Conservation (phyloP, 2,329 filamentous ascomycete species). For the Lasiodiplodia sp. region DNA sequence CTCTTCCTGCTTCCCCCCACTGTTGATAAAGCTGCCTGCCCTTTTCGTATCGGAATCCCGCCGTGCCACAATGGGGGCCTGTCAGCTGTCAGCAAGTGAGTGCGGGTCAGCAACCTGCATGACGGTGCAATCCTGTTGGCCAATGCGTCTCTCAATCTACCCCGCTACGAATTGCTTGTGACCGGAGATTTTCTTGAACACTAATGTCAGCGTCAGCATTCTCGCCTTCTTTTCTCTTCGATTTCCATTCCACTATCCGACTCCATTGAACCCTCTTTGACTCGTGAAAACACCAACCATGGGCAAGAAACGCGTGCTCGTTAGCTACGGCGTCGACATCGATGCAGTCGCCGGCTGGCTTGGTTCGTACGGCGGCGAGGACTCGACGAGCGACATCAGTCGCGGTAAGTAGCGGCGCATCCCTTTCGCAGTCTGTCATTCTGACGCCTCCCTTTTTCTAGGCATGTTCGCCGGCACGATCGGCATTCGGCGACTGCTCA, state of each 20-base stretch:
- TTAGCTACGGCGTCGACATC: slow-evolving; percentile 74
- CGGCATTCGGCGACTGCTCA: slow-evolving; percentile 70
- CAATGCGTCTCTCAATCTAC: background rate
- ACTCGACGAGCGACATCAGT: slow-evolving; percentile 75
- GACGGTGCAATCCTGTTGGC: background rate
- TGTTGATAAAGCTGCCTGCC: slow-evolving; percentile 1
- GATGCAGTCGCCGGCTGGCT: slow-evolving; percentile 79
- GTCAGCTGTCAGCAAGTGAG: background rate
- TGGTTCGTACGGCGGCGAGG: slow-evolving; percentile 76
- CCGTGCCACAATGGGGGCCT: background rate
- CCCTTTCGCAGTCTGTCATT: background rate
- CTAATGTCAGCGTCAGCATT: background rate
- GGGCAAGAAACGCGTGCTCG: slow-evolving; percentile 61
- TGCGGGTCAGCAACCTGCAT: background rate
- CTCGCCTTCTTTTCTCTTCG: background rate
- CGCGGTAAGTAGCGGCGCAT: slow-evolving; percentile 58
- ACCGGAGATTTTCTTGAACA: background rate
- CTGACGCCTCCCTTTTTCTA: slow-evolving; percentile 36
- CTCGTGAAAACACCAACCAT: slow-evolving; percentile 36
- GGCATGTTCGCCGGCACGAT: slow-evolving; percentile 73
- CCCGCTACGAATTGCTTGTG: background rate
- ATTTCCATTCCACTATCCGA: background rate
- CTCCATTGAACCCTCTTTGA: background rate
- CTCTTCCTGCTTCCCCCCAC: background rate
- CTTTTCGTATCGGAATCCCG: slow-evolving; percentile 1